These are phyloP conservation scores for Pleurotus ostreatus DNA, from an alignment of 768 basidiomycete genomes.

Conservation along the genomic window DNA sequence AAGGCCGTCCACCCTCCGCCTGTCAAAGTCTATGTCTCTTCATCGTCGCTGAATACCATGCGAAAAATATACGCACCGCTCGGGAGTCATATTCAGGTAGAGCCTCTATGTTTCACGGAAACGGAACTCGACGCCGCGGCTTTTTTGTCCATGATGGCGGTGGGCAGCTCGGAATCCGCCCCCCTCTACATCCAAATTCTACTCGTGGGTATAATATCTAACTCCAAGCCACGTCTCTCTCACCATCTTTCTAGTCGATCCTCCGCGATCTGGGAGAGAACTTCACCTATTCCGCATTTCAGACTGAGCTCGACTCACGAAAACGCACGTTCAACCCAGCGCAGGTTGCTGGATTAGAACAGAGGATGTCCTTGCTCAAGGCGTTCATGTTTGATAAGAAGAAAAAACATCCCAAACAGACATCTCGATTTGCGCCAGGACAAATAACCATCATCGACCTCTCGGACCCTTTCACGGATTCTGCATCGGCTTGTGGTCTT, in stretches of 20 bases:
- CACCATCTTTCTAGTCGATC: conserved; percentile 36
- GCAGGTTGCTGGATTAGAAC: conserved; percentile 54
- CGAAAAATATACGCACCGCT: conserved; percentile 50
- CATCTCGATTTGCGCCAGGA: conserved; percentile 47
- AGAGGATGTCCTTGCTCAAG: conserved; percentile 57
- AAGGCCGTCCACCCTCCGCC: conserved; percentile 26
- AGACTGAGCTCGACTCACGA: conserved; percentile 36
- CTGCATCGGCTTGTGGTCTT: conserved; percentile 59
- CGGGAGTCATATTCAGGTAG: conserved; percentile 43
- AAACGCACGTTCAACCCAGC: conserved; percentile 52
- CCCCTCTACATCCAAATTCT: conserved; percentile 70
- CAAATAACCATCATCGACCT: conserved; percentile 67
- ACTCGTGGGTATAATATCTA: conserved; percentile 38
- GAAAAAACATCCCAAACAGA: not conserved
- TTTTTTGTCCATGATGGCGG: conserved; percentile 72
- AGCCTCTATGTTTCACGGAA: conserved; percentile 51
- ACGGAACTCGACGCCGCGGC: conserved; percentile 65
- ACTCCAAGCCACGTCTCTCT: not conserved
- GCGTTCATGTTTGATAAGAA: conserved; percentile 45
- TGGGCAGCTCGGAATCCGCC: conserved; percentile 54
- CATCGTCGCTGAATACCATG: conserved; percentile 59
- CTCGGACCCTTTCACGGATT: conserved; percentile 71
- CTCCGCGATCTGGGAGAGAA: conserved; percentile 60
- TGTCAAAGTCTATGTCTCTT: conserved; percentile 54
- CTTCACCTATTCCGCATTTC: conserved; percentile 50